Conservation (phyloP, 2,329 filamentous ascomycete genomes). For the Ascochyta fabae region DNA sequence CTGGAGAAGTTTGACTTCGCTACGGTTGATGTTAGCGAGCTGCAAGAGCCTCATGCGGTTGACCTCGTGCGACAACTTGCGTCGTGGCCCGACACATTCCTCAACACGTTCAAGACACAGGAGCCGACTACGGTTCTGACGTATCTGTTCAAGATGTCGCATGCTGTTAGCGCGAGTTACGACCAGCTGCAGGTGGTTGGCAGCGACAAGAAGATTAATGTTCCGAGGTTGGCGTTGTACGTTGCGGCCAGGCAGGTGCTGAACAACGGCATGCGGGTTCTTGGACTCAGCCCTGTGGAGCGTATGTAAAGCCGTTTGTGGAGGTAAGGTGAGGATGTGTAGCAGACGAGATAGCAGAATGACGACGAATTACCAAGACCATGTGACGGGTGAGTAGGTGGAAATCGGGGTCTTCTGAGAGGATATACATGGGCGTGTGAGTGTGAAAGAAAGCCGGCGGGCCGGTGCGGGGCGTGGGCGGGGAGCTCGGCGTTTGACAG, state of each 20-base stretch:
- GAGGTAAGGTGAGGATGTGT: not conserved
- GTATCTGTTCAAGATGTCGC: constrained; percentile 87
- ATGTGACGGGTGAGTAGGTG: no score
- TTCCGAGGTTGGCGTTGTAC: constrained; percentile 72
- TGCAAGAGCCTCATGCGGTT: constrained; percentile 74
- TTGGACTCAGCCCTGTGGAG: constrained; percentile 80
- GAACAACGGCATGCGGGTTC: constrained; percentile 80
- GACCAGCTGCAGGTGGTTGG: constrained; percentile 84
- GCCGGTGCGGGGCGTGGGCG: no score
- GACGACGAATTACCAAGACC: no score
- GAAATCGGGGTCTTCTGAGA: no score
- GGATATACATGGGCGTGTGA: no score
- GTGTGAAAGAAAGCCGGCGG: no score
- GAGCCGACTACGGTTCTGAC: constrained; percentile 73
- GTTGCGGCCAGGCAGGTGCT: constrained; percentile 76
- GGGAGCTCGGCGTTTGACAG: no score
- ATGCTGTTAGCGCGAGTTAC: constrained; percentile 79
- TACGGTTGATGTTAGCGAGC: constrained; percentile 72
- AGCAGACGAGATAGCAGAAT: no score
- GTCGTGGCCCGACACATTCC: constrained; percentile 84
- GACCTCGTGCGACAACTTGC: constrained; percentile 78
- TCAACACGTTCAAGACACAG: constrained; percentile 83
- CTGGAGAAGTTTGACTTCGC: constrained; percentile 61
- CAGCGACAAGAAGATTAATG: constrained; percentile 73
- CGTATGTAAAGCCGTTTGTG: constrained; percentile 46